Evolutionary conservation across 2,329 filamentous ascomycete genomes (phyloP).

Genomic region (Epichloe elymi): DNA sequence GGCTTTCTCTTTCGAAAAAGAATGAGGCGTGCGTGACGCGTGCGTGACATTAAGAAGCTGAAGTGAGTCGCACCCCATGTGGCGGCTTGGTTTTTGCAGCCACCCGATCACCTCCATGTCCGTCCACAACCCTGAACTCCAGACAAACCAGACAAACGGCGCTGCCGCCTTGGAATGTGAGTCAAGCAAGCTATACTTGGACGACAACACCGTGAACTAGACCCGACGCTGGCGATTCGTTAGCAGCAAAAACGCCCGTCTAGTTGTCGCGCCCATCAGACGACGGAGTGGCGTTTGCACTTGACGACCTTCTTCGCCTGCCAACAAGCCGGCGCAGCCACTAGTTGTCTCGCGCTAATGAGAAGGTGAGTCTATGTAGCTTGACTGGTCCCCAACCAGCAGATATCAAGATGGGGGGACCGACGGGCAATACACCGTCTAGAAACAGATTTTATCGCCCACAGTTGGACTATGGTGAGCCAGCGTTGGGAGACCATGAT

Average conservation of each 20-base stretch:
- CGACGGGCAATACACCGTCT: too few species aligned
- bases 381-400: too few species aligned
- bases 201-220: not conserved
- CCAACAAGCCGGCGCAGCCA: too few species aligned
- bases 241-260: not conserved
- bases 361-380: not conserved
- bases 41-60: slow-evolving; percentile 3
- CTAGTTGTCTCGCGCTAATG: not conserved
- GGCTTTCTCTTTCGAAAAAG: not conserved
- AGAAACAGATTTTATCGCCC: too few species aligned
- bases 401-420: too few species aligned
- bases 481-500: not conserved
- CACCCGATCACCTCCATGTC: not conserved
- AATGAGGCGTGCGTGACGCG: not conserved
- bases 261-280: too few species aligned
- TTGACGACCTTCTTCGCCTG: too few species aligned
- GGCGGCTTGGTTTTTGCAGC: not conserved
- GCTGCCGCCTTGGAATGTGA: not conserved
- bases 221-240: not conserved
- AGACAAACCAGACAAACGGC: not conserved
- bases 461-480: not conserved
- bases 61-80: slow-evolving; percentile 2
- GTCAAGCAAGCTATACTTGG: not conserved
- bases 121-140: not conserved
- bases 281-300: too few species aligned